These are phyloP conservation scores for Heterobasidion irregulare DNA, from an alignment of 1,284 basidiomycete species.

Conservation along the genomic window DNA sequence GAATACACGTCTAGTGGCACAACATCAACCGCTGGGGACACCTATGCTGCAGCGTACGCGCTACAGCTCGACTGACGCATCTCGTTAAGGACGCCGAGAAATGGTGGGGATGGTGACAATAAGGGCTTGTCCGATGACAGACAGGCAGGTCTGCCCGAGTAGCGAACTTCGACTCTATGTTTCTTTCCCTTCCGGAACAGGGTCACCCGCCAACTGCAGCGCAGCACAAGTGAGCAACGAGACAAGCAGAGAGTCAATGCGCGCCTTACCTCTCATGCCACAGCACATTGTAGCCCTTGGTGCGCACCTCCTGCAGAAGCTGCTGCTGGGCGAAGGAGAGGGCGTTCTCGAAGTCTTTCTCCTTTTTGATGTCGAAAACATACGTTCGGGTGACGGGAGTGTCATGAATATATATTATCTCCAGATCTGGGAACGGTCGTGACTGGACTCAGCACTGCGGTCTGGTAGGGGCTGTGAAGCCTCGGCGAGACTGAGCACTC, in stretches of 20 bases:
- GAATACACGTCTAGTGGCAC: background rate
- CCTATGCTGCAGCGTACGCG: background rate
- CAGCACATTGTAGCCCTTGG: constrained; percentile 53
- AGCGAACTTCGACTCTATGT: constrained; percentile 59
- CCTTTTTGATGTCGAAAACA: constrained; percentile 42
- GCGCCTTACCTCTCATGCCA: constrained; percentile 54
- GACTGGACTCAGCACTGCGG: background rate
- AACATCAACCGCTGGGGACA: background rate
- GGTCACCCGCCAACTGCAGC: constrained; percentile 57
- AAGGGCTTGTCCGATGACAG: constrained; percentile 34
- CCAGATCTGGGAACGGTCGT: constrained; percentile 36
- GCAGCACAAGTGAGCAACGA: constrained; percentile 5
- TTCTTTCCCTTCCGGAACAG: constrained; percentile 51
- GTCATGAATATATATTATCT: constrained; percentile 44
- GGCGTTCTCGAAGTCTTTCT: constrained; percentile 37
- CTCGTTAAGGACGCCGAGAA: constrained; percentile 46
- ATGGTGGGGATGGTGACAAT: constrained; percentile 46
- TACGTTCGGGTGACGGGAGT: constrained; percentile 50
- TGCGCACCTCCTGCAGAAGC: constrained; percentile 46
- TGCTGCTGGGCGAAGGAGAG: constrained; percentile 57
- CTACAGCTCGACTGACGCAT: constrained; percentile 1
- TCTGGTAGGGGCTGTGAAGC: background rate
- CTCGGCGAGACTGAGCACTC: constrained; percentile 13
- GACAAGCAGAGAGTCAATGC: background rate
- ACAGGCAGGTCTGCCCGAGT: constrained; percentile 57